Conservation (phyloP, 257 asterid species). For the Striga asiatica region DNA sequence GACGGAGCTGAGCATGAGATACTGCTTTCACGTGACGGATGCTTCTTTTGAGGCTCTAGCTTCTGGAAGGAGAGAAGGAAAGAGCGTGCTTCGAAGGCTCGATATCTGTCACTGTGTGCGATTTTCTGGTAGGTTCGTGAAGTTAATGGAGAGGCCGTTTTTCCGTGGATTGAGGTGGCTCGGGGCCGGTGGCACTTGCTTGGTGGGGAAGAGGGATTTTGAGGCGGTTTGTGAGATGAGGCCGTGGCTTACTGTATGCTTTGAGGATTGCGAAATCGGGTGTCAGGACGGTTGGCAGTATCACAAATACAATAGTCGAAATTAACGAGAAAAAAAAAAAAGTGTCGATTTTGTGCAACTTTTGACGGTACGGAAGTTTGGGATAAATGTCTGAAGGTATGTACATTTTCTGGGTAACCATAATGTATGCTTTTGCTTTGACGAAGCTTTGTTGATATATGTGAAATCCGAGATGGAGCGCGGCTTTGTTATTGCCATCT, state of each 20-base stretch:
- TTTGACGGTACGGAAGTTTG: too few relatives aligned
- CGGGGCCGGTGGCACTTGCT: conserved; percentile 48
- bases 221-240: conserved; percentile 20
- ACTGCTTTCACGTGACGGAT: conserved; percentile 55
- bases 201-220: conserved; percentile 27
- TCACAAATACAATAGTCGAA: conserved; percentile 17
- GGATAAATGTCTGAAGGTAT: too few relatives aligned
- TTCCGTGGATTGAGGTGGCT: conserved; percentile 61
- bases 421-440: too few relatives aligned
- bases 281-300: conserved; percentile 82
- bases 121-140: conserved; percentile 29
- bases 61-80: conserved; percentile 22
- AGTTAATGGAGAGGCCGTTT: conserved; percentile 24
- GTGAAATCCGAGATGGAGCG: conserved; percentile 54
- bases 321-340: background rate
- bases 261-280: conserved; percentile 69
- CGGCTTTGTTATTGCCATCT: conserved; percentile 39
- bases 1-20: conserved; percentile 58
- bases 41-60: conserved; percentile 32
- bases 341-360: too few relatives aligned
- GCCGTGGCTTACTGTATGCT: conserved; percentile 65
- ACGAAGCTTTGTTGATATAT: conserved; percentile 56
- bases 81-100: conserved; percentile 31
- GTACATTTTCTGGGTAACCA: too few relatives aligned
- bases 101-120: conserved; percentile 44